Evolutionary conservation across 2,329 filamentous ascomycete species (phyloP).

Genomic region (Diplodia seriata): DNA sequence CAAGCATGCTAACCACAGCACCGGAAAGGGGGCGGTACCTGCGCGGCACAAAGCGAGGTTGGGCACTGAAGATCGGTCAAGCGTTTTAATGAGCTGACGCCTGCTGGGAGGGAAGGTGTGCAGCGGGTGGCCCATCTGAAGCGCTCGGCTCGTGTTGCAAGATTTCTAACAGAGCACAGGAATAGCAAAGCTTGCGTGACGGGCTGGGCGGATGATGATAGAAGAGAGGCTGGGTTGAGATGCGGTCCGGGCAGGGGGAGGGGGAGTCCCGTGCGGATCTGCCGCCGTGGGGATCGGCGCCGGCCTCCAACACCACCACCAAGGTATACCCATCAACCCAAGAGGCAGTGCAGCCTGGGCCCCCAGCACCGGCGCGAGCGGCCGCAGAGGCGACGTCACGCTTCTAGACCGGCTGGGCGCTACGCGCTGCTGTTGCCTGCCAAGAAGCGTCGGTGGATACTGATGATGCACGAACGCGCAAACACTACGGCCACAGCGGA

Average conservation of each 20-base stretch:
- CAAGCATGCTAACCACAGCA: constrained; percentile 14
- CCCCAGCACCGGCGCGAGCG: not conserved
- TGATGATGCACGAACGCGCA: constrained; percentile 10
- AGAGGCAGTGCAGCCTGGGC: constrained; percentile 14
- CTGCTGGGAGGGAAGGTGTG: not conserved
- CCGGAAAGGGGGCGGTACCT: constrained; percentile 27
- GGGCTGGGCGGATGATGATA: constrained; percentile 7
- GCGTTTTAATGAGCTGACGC: constrained; percentile 23
- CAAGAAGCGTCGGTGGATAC: constrained; percentile 11
- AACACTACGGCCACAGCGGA: constrained; percentile 3
- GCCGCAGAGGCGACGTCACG: not conserved
- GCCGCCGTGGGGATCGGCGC: constrained; percentile 9
- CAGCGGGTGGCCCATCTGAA: constrained; percentile 8
- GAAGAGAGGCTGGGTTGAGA: constrained; percentile 6
- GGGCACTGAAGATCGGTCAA: constrained; percentile 24
- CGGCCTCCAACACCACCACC: constrained; percentile 15
- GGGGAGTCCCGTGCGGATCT: constrained; percentile 30
- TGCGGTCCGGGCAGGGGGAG: constrained; percentile 14
- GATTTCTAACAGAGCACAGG: constrained; percentile 2
- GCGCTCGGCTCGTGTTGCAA: constrained; percentile 19
- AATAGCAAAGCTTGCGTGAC: constrained; percentile 13
- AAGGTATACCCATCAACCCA: not conserved
- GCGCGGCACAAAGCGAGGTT: constrained; percentile 19
- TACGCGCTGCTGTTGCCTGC: not conserved
- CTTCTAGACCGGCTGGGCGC: not conserved